A percentile compares a stretch with the other conserved stretches of the same genome.
phyloP scores from a whole-genome alignment of 2,329 filamentous ascomycete species.

The Trichoderma brevicompactum region DNA sequence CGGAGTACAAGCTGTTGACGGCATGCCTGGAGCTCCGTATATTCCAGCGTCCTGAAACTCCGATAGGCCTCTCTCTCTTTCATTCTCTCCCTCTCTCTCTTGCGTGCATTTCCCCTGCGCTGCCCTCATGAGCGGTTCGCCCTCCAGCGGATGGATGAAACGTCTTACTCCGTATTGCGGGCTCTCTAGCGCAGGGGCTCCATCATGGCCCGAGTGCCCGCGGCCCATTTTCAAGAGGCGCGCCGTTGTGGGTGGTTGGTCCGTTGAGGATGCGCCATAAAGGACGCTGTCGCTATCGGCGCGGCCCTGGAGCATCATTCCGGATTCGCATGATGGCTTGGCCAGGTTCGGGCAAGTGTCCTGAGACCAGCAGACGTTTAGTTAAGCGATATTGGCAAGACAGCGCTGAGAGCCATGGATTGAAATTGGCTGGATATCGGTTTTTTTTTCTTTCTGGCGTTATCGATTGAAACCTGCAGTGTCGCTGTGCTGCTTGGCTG shows the following conservation, averaged over 20 bases:
- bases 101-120: neutral
- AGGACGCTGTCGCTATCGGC: neutral
- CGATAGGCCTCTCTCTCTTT: neutral
- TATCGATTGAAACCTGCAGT: neutral
- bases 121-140: neutral
- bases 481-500: neutral
- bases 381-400: conserved; percentile 26
- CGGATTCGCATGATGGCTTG: conserved; percentile 8
- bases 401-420: neutral
- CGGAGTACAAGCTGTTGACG: too few relatives aligned
- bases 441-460: neutral
- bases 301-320: conserved; percentile 5
- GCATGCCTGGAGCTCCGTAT: neutral
- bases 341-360: conserved; percentile 23
- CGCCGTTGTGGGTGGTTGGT: conserved; percentile 23
- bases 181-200: conserved; percentile 23
- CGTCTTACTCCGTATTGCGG: conserved; percentile 24
- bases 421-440: neutral
- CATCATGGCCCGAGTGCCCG: conserved; percentile 23
- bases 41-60: conserved; percentile 1
- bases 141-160: conserved; percentile 7
- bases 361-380: neutral
- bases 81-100: neutral
- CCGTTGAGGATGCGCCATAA: conserved; percentile 25
- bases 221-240: conserved; percentile 7